Base-by-base conservation (phyloP, 2,329 filamentous ascomycete species). In the Ophiocordyceps sinensis region DNA sequence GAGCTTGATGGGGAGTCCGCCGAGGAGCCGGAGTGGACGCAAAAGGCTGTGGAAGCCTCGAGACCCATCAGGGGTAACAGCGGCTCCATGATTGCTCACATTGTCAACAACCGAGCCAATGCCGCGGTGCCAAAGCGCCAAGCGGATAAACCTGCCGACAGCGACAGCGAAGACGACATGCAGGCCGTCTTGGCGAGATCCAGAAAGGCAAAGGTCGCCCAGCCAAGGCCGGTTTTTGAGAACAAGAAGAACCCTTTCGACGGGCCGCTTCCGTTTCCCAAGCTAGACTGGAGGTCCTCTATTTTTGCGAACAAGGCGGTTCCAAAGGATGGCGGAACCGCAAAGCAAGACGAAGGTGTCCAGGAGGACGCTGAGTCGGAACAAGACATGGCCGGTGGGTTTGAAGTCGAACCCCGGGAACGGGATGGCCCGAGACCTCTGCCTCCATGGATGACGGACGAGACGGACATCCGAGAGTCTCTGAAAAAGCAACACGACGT, bases 191-290 rank as follows among this genome's bases (percentile, higher is more conserved):
- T 95, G 39, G 78, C 79, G 10, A 81, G 79, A 46, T 82, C 84
- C 17, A 78, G 81, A 44, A 75, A 72, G 48, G 52, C 70, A 43
- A 75, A 77, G 53, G 70, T 69, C 34, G 48, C 57, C 3, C 55
- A 58, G 35, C 57, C 58, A 15, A 63, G 59, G 35, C 57, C 58
- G 2, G 52, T 64, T 3, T 53, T 60, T n/a, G 57, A 70, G 10
- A 77, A 75, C 39, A 66, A 71, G 30, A 75, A 73, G 48, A 76
- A 77, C 49, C 68, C 75, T 0, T 77, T 94, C 53, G 75, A 76
- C 48, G 89, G 89, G 0, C 86, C 88, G 0, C 61, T 98, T 5
- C 91, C 91, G 0, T 98, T 98, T 53, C 87, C 94, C 50, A 89
- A 86, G 53, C 69, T 94, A 2, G 77, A 82, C 36, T 78, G 73